Evolutionary conservation across 441 rosid genomes (phyloP).

Genomic region (Jatropha podagrica): DNA sequence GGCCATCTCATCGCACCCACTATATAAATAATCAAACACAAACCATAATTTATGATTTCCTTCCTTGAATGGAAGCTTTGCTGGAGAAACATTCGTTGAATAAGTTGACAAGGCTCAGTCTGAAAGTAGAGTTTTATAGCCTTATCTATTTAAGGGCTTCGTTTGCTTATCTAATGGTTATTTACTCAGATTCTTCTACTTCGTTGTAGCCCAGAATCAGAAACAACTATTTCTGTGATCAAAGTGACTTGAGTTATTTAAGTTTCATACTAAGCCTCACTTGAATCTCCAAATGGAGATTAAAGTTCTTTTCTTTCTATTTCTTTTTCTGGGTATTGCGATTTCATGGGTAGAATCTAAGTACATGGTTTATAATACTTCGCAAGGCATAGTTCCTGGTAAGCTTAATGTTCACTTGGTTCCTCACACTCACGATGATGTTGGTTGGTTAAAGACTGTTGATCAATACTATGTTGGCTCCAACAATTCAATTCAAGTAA

Average conservation of each 20-base stretch:
- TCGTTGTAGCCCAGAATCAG: not conserved
- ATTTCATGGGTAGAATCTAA: slow-evolving; percentile 54
- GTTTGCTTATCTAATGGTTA: not conserved
- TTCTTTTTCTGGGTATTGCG: slow-evolving; percentile 34
- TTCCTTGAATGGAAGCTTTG: not conserved
- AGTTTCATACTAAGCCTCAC: not conserved
- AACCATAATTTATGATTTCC: not conserved
- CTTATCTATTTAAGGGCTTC: not conserved
- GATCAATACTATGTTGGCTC: slow-evolving; percentile 99
- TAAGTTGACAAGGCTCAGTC: not conserved
- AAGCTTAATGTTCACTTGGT: slow-evolving; percentile 97
- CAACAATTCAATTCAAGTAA: slow-evolving; percentile 95
- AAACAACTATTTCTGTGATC: not conserved
- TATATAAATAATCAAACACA: no score
- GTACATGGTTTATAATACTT: slow-evolving; percentile 82
- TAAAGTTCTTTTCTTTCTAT: slow-evolving; percentile 17
- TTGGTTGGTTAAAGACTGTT: slow-evolving; percentile 97
- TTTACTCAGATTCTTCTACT: not conserved
- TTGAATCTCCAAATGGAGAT: slow-evolving; percentile 16
- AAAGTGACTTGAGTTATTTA: not conserved
- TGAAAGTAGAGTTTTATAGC: not conserved
- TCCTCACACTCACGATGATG: slow-evolving; percentile 95
- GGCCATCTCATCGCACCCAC: no score
- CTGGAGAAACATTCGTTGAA: slow-evolving; percentile 2
- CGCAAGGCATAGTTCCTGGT: slow-evolving; percentile 67